Evolutionary conservation across 2,329 filamentous ascomycete species (phyloP).

Genomic region (Claviceps pusilla): DNA sequence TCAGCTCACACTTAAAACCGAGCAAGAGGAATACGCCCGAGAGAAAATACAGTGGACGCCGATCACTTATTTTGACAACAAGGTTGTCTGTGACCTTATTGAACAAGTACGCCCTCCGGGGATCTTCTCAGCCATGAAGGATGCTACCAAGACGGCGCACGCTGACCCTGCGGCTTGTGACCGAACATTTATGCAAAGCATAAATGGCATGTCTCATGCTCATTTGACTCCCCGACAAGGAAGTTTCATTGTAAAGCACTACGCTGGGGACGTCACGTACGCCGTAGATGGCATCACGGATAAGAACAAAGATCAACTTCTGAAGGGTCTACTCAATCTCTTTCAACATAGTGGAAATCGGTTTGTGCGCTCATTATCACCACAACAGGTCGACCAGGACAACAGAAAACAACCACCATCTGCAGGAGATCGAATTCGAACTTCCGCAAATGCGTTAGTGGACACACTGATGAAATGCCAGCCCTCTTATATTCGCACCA

Average conservation of each 20-base stretch:
- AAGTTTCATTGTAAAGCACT: slow-evolving; percentile 97
- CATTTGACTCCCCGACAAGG: slow-evolving; percentile 87
- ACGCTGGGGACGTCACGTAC: slow-evolving; percentile 92
- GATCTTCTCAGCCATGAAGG: slow-evolving; percentile 89
- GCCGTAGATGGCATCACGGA: slow-evolving; percentile 94
- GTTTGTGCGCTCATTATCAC: slow-evolving; percentile 82
- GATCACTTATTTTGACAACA: slow-evolving; percentile 99
- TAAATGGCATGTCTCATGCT: slow-evolving; percentile 80
- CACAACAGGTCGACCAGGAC: slow-evolving; percentile 84
- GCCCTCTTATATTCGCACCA: slow-evolving; percentile 94
- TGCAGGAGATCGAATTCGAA: slow-evolving; percentile 88
- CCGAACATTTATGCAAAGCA: slow-evolving; percentile 83
- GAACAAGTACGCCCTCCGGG: slow-evolving; percentile 82
- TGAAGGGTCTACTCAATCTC: slow-evolving; percentile 84
- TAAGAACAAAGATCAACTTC: slow-evolving; percentile 95
- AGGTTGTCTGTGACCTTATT: slow-evolving; percentile 93
- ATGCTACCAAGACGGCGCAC: slow-evolving; percentile 95
- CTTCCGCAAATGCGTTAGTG: slow-evolving; percentile 87
- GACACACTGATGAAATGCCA: slow-evolving; percentile 93
- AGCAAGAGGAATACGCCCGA: slow-evolving; percentile 91
- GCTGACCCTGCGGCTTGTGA: slow-evolving; percentile 90
- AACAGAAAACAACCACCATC: slow-evolving; percentile 89
- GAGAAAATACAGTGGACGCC: slow-evolving; percentile 98
- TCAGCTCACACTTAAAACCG: slow-evolving; percentile 85
- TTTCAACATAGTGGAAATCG: slow-evolving; percentile 69